Percentiles rank a stretch among this genome's conserved stretches.
Evolutionary conservation across 139 green algal species (phyloP).

Genomic region (Edaphochlamys debaryana): DNA sequence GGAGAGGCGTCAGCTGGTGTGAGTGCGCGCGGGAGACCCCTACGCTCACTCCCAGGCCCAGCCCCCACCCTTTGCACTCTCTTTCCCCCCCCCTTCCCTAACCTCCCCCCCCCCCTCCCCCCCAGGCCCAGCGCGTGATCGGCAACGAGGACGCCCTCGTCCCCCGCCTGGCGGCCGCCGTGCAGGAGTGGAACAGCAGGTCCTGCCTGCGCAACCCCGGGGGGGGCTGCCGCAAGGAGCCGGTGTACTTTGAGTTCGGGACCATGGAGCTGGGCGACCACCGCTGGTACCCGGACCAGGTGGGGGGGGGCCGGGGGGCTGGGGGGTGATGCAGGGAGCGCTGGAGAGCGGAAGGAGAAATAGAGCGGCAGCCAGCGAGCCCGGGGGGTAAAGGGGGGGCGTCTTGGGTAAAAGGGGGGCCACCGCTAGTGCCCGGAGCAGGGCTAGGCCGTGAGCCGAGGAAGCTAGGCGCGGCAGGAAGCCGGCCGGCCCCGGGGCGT

Average conservation of each 20-base stretch:
- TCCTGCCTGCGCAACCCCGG: conserved; percentile 20
- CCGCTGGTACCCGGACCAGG: conserved; percentile 37
- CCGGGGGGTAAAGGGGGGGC: not conserved
- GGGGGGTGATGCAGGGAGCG: not conserved
- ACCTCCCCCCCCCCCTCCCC: not conserved
- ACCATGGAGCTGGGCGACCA: conserved; percentile 32
- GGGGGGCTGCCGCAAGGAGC: not conserved
- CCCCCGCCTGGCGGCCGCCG: not conserved
- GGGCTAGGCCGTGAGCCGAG: too few relatives aligned
- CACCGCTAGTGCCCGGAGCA: too few relatives aligned
- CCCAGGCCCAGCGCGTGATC: conserved; percentile 14
- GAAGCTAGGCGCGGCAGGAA: too few relatives aligned
- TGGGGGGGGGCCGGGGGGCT: not conserved
- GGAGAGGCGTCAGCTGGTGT: too few relatives aligned
- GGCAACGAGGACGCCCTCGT: conserved; percentile 16
- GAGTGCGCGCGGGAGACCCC: too few relatives aligned
- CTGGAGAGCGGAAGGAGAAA: not conserved
- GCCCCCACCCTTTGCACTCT: too few relatives aligned
- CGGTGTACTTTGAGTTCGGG: conserved; percentile 33
- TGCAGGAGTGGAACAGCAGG: conserved; percentile 3
- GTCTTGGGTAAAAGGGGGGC: not conserved
- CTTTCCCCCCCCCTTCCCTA: not conserved
- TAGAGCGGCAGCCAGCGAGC: too few relatives aligned
- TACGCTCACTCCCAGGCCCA: too few relatives aligned
- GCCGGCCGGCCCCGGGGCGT: too few relatives aligned